phyloP scores from a whole-genome alignment of 2,329 filamentous ascomycete genomes.

The Colletotrichum limetticola region DNA sequence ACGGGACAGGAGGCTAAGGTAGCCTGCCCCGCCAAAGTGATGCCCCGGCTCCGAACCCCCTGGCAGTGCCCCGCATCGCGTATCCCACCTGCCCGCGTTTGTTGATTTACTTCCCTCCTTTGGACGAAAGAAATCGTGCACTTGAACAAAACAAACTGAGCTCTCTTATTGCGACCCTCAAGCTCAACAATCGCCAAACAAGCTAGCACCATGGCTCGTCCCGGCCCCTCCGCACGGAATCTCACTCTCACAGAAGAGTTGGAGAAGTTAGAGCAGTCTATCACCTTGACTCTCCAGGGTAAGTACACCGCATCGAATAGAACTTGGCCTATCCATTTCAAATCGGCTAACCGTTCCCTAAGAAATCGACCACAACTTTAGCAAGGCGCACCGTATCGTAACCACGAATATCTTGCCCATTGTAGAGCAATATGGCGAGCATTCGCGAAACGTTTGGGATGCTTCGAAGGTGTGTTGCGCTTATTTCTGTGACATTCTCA shows the following conservation, averaged over 20 bases:
- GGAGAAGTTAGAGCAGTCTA: constrained; percentile 95
- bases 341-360: constrained; percentile 3
- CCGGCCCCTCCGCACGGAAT: constrained; percentile 59
- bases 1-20: background rate
- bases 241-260: constrained; percentile 93
- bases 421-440: constrained; percentile 94
- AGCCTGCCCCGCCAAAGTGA: constrained; percentile 2
- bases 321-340: constrained; percentile 15
- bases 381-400: constrained; percentile 94
- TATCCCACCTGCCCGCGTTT: constrained; percentile 32
- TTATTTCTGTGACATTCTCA: background rate
- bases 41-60: background rate
- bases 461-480: constrained; percentile 79
- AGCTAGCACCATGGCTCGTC: constrained; percentile 59
- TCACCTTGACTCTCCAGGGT: constrained; percentile 95
- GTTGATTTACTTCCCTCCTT: constrained; percentile 24
- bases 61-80: constrained; percentile 46
- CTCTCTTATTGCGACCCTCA: background rate
- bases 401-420: constrained; percentile 92
- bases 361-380: constrained; percentile 99
- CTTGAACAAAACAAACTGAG: constrained; percentile 18
- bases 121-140: constrained; percentile 22
- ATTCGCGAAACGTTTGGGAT: constrained; percentile 95
- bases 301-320: background rate
- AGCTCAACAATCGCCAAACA: background rate